Conservation (phyloP, 2,329 filamentous ascomycete species). For the Fusarium staphyleae region DNA sequence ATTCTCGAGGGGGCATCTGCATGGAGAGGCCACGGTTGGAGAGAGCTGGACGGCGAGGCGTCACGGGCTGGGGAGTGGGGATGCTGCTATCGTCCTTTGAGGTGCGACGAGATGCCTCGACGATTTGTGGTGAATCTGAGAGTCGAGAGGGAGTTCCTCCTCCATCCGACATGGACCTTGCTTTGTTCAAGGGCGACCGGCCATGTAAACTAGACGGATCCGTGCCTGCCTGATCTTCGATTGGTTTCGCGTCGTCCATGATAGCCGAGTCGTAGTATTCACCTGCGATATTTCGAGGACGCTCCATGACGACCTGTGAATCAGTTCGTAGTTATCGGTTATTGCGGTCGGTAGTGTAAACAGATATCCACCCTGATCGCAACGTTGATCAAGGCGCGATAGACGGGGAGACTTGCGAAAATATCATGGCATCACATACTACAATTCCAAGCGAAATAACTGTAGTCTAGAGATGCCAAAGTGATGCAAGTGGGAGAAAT, state of each 20-base stretch:
- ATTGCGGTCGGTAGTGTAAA: constrained; percentile 2
- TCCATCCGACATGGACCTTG: constrained; percentile 71
- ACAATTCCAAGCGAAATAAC: background rate
- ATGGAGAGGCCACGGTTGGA: constrained; percentile 65
- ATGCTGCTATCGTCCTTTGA: constrained; percentile 74
- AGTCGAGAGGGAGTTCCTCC: constrained; percentile 62
- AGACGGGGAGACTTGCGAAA: background rate
- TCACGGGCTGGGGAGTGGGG: constrained; percentile 62
- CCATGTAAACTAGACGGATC: constrained; percentile 25
- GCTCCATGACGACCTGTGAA: constrained; percentile 29
- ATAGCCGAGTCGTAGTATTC: constrained; percentile 47
- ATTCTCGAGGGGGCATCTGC: constrained; percentile 46
- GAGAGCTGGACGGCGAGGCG: constrained; percentile 73
- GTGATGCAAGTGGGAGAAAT: constrained; percentile 28
- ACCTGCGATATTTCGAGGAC: constrained; percentile 20
- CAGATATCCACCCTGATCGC: constrained; percentile 28
- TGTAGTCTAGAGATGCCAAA: constrained; percentile 10
- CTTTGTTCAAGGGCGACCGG: constrained; percentile 58
- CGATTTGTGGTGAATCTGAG: constrained; percentile 64
- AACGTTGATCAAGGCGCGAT: constrained; percentile 32
- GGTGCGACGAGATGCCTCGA: constrained; percentile 60
- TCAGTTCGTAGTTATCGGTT: constrained; percentile 1
- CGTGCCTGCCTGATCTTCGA: constrained; percentile 23
- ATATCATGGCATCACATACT: constrained; percentile 31
- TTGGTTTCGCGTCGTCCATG: constrained; percentile 41